Percentiles rank a stretch among this genome's conserved stretches.
Evolutionary conservation across 306 rosid species (phyloP).

Genomic region (Trifolium fragiferum): DNA sequence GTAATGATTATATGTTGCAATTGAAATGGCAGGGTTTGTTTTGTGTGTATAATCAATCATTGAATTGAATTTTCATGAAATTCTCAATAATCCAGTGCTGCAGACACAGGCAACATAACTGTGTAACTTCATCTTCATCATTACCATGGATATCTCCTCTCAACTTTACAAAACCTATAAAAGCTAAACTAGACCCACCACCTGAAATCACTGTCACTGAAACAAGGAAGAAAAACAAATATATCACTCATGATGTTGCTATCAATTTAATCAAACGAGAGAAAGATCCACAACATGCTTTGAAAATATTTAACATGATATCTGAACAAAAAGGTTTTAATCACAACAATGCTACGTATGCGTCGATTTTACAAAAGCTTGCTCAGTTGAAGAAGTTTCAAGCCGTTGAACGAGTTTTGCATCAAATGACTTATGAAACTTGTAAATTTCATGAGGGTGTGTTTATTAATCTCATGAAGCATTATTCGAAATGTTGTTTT

Average conservation of each 20-base stretch:
- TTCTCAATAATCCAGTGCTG: slow-evolving; percentile 28
- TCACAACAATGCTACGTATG: slow-evolving; percentile 79
- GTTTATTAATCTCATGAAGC: slow-evolving; percentile 83
- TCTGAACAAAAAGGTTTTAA: slow-evolving; percentile 78
- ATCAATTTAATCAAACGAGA: slow-evolving; percentile 71
- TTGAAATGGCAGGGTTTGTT: slow-evolving; percentile 41
- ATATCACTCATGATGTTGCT: slow-evolving; percentile 66
- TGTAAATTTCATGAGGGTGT: slow-evolving; percentile 84
- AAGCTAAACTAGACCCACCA: slow-evolving; percentile 58
- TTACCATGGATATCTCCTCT: slow-evolving; percentile 77
- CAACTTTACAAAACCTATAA: slow-evolving; percentile 49
- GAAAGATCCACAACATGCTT: slow-evolving; percentile 81
- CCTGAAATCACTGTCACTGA: slow-evolving; percentile 39
- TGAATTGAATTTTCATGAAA: slow-evolving; percentile 49
- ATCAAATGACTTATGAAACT: slow-evolving; percentile 77
- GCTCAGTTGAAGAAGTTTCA: slow-evolving; percentile 70
- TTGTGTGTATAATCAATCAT: not conserved
- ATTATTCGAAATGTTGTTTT: slow-evolving; percentile 62
- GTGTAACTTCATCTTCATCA: slow-evolving; percentile 47
- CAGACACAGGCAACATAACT: slow-evolving; percentile 18
- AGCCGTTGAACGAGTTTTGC: slow-evolving; percentile 70
- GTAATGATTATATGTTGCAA: not conserved
- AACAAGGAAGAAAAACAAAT: slow-evolving; percentile 52
- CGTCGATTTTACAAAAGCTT: slow-evolving; percentile 71
- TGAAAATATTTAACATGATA: slow-evolving; percentile 72